A percentile compares a stretch with the other conserved stretches of the same genome.
Evolutionary conservation across 2,329 filamentous ascomycete genomes (phyloP).

Genomic region (Epichloe aotearoae): DNA sequence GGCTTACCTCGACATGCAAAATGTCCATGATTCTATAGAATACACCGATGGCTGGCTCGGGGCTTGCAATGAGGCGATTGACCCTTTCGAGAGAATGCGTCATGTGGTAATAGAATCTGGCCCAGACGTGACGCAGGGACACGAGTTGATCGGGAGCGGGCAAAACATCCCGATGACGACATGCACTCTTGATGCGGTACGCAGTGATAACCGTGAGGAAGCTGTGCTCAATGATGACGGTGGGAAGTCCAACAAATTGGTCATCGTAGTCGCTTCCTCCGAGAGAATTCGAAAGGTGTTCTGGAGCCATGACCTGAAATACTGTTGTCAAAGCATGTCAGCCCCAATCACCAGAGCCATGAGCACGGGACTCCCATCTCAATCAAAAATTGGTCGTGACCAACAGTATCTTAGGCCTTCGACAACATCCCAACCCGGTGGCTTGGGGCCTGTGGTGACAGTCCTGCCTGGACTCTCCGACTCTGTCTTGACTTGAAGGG

Average conservation of each 20-base stretch:
- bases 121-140: background rate
- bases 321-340: background rate
- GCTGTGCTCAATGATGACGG: slow-evolving; percentile 4
- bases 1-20: slow-evolving; percentile 3
- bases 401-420: slow-evolving; percentile 2
- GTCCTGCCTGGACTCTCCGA: background rate
- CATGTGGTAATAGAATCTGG: slow-evolving; percentile 4
- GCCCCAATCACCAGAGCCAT: background rate
- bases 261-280: slow-evolving; percentile 1
- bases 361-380: no score
- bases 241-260: slow-evolving; percentile 1
- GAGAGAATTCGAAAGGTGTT: slow-evolving; percentile 2
- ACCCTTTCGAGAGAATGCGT: slow-evolving; percentile 1
- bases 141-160: slow-evolving; percentile 1
- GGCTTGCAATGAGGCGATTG: slow-evolving; percentile 1
- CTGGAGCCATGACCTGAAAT: slow-evolving; percentile 3
- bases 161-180: background rate
- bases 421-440: slow-evolving; percentile 2
- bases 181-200: slow-evolving; percentile 2
- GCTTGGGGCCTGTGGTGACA: background rate
- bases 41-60: background rate
- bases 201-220: slow-evolving; percentile 4
- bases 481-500: background rate
- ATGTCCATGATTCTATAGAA: slow-evolving; percentile 6
- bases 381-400: background rate